Conservation (phyloP, 805 yeast genomes). For the Starmerella asiatica region DNA sequence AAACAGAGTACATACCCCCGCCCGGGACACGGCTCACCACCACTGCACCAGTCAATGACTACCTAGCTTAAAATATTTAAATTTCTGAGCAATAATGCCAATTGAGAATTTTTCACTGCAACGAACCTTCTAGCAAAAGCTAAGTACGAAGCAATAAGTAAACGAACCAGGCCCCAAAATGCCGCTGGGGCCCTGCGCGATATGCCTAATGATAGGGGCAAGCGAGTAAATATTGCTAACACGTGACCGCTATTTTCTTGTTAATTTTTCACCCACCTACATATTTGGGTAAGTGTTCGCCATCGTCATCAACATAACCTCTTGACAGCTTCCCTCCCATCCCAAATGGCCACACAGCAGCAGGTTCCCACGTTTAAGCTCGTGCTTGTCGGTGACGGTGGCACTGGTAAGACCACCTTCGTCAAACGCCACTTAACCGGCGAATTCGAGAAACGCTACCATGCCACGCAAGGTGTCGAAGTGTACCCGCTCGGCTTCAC, state of each 20-base stretch:
- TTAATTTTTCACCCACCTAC: conserved; percentile 5
- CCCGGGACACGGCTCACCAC: too few relatives aligned
- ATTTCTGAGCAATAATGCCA: too few relatives aligned
- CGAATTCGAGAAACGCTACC: conserved; percentile 97
- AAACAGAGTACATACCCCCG: too few relatives aligned
- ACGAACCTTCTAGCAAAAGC: too few relatives aligned
- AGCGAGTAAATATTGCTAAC: neutral
- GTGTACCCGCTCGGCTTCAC: conserved; percentile 96
- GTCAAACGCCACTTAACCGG: conserved; percentile 98
- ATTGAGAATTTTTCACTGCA: too few relatives aligned
- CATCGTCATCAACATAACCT: neutral
- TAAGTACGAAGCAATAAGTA: too few relatives aligned
- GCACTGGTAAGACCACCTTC: conserved; percentile 99
- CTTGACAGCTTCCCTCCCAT: conserved; percentile 1
- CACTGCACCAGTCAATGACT: too few relatives aligned
- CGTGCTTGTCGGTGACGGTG: conserved; percentile 99
- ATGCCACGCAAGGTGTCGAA: conserved; percentile 98
- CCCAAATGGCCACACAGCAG: conserved; percentile 27
- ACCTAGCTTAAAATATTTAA: too few relatives aligned
- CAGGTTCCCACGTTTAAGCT: conserved; percentile 90
- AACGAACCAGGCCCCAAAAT: too few relatives aligned
- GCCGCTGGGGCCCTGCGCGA: too few relatives aligned
- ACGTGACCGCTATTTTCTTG: neutral
- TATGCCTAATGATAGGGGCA: too few relatives aligned
- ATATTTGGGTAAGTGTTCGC: neutral